These are phyloP conservation scores for Primulina huaijiensis DNA, from an alignment of 257 asterid genomes.

Conservation along the genomic window DNA sequence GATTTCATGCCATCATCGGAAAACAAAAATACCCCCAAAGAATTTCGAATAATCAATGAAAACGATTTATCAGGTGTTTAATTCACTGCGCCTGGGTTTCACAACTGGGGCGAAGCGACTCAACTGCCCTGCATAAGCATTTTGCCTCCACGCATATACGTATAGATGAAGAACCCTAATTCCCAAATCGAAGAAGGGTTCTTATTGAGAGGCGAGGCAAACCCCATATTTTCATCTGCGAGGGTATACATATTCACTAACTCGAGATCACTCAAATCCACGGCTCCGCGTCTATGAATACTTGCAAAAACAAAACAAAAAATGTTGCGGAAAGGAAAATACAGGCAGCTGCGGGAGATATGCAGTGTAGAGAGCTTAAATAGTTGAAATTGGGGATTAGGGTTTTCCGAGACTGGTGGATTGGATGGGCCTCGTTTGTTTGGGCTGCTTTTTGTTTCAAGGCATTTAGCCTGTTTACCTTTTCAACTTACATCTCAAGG, in stretches of 20 bases:
- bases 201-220: not conserved
- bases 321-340: too few relatives aligned
- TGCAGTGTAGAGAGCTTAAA: too few relatives aligned
- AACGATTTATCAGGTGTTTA: slow-evolving; percentile 38
- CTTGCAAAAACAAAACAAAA: too few relatives aligned
- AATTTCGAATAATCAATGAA: not conserved
- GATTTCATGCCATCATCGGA: slow-evolving; percentile 89
- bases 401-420: too few relatives aligned
- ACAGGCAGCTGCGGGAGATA: too few relatives aligned
- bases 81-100: slow-evolving; percentile 57
- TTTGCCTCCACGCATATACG: slow-evolving; percentile 29
- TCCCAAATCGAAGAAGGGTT: not conserved
- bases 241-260: too few relatives aligned
- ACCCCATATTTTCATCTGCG: not conserved
- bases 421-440: too few relatives aligned
- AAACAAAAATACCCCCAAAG: not conserved
- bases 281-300: not conserved
- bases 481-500: too few relatives aligned
- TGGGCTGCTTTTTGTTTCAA: too few relatives aligned
- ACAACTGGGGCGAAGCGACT: slow-evolving; percentile 70
- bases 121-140: slow-evolving; percentile 54
- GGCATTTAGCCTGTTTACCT: too few relatives aligned
- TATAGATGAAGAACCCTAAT: not conserved
- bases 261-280: not conserved
- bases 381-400: too few relatives aligned